Evolutionary conservation across 768 basidiomycete species (phyloP).

Genomic region (Mycena chlorophos): DNA sequence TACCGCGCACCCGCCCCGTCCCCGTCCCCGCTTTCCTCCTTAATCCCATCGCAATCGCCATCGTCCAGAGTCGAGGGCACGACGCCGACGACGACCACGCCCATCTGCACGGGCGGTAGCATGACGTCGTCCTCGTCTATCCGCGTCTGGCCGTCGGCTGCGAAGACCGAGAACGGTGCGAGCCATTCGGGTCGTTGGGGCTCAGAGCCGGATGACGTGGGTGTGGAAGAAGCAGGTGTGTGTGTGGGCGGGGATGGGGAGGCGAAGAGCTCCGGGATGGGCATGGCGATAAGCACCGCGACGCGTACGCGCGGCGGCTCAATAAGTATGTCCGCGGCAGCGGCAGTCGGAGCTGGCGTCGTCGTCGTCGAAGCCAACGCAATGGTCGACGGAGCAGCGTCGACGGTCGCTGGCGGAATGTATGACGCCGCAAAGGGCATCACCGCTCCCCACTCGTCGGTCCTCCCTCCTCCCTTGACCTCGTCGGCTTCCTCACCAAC

Average conservation of each 20-base stretch:
- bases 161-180: neutral
- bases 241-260: conserved; percentile 6
- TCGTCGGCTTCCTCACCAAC: neutral
- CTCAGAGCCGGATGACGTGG: conserved; percentile 1
- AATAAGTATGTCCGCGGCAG: neutral
- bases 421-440: conserved; percentile 26
- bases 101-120: conserved; percentile 37
- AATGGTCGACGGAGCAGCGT: neutral
- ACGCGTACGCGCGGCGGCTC: conserved; percentile 34
- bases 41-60: too few relatives aligned
- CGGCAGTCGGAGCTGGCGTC: neutral
- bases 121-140: conserved; percentile 23
- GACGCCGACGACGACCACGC: conserved; percentile 27
- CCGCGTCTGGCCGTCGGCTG: neutral
- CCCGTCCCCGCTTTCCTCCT: too few relatives aligned
- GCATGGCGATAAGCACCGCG: conserved; percentile 49
- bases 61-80: too few relatives aligned
- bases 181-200: neutral
- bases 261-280: conserved; percentile 20
- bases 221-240: conserved; percentile 7
- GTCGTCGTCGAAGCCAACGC: conserved; percentile 1
- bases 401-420: conserved; percentile 19
- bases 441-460: conserved; percentile 15
- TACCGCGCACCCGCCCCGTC: too few relatives aligned
- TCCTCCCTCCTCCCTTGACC: conserved; percentile 13